Evolutionary conservation across 208 protist species (phyloP).

Genomic region (Leishmania martiniquensis): DNA sequence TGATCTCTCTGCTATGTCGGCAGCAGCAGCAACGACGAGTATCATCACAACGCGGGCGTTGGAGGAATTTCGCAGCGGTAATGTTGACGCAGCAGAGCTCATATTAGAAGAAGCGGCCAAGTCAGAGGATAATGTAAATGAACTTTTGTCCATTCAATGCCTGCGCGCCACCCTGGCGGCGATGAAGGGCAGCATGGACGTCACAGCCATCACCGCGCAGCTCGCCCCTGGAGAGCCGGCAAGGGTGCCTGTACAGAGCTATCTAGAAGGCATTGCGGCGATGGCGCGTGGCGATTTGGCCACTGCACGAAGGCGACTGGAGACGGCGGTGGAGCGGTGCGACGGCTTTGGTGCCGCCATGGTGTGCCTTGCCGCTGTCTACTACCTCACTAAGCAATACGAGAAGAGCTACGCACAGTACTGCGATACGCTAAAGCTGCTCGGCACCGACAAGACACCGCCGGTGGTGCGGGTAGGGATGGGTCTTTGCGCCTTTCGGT

Average conservation of each 20-base stretch:
- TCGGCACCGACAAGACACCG: slow-evolving; percentile 64
- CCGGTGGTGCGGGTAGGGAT: slow-evolving; percentile 84
- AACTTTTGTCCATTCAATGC: slow-evolving; percentile 66
- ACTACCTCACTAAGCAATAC: slow-evolving; percentile 67
- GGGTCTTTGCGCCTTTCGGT: slow-evolving; percentile 77
- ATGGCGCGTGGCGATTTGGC: slow-evolving; percentile 62
- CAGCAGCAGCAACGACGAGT: not conserved
- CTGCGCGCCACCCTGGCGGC: slow-evolving; percentile 75
- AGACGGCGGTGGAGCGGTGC: slow-evolving; percentile 56
- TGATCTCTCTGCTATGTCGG: not conserved
- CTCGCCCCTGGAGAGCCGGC: slow-evolving; percentile 21
- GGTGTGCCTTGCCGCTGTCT: slow-evolving; percentile 72
- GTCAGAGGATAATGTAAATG: slow-evolving; percentile 40
- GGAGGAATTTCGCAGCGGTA: slow-evolving; percentile 54
- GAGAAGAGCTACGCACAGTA: slow-evolving; percentile 79
- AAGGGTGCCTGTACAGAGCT: slow-evolving; percentile 48
- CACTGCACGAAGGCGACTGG: slow-evolving; percentile 68
- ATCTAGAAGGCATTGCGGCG: slow-evolving; percentile 75
- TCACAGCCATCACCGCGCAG: slow-evolving; percentile 17
- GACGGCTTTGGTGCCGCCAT: slow-evolving; percentile 59
- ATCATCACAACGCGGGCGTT: slow-evolving; percentile 49
- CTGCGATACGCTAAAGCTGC: slow-evolving; percentile 57
- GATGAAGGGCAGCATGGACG: slow-evolving; percentile 67
- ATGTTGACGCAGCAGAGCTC: slow-evolving; percentile 46
- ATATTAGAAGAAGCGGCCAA: slow-evolving; percentile 50